phyloP scores from a whole-genome alignment of 345 rosid species.

The Angophora floribunda region DNA sequence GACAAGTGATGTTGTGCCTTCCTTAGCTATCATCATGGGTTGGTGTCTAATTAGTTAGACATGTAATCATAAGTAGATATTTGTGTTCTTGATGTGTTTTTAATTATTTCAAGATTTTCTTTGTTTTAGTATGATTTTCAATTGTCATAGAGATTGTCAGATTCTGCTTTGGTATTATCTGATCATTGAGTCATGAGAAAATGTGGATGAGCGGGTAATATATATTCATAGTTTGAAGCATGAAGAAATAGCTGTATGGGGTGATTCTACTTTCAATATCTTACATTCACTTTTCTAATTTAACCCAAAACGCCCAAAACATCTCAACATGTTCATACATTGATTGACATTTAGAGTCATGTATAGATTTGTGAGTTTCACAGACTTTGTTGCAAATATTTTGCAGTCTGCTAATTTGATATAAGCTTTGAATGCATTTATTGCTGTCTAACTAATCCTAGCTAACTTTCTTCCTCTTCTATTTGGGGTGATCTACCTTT shows the following conservation, averaged over 20 bases:
- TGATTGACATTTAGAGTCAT: background rate
- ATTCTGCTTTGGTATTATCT: background rate
- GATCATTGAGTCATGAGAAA: background rate
- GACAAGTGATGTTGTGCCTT: background rate
- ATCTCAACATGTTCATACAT: background rate
- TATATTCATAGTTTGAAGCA: background rate
- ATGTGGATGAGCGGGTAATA: background rate
- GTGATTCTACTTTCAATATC: background rate
- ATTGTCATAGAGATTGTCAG: background rate
- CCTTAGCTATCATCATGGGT: background rate
- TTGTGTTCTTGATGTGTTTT: background rate
- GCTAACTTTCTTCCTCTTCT: background rate
- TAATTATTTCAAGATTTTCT: background rate
- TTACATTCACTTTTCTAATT: background rate
- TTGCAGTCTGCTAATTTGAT: background rate
- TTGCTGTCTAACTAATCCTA: background rate
- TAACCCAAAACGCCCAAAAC: background rate
- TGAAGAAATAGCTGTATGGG: background rate
- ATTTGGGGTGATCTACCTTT: background rate
- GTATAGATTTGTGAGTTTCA: background rate
- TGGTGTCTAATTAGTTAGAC: background rate
- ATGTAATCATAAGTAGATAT: background rate
- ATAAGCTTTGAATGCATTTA: background rate
- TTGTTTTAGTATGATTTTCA: background rate
- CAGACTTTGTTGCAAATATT: background rate